Conservation (phyloP, 768 basidiomycete genomes). For the Tremella mesenterica region DNA sequence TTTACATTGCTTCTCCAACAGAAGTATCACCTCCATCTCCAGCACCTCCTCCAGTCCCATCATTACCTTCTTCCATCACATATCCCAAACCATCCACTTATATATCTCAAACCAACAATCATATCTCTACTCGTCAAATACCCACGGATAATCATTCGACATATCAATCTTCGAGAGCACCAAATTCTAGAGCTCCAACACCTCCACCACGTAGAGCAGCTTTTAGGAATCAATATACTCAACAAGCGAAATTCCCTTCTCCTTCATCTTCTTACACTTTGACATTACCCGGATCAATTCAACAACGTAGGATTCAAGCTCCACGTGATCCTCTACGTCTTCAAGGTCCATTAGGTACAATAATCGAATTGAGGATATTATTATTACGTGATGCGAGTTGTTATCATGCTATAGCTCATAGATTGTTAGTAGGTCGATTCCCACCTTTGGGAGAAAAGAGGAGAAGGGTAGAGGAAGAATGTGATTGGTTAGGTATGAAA, state of each 20-base stretch:
- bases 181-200: constrained; percentile 5
- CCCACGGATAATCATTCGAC: not conserved
- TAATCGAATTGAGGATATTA: constrained; percentile 18
- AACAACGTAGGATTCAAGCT: not conserved
- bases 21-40: not conserved
- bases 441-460: constrained; percentile 5
- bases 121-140: not conserved
- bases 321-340: not conserved
- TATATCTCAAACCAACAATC: not conserved
- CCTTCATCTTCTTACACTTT: constrained; percentile 12
- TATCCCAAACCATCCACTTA: too few relatives aligned
- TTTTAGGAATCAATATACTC: constrained; percentile 27
- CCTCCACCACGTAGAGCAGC: constrained; percentile 7
- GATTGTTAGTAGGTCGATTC: constrained; percentile 14
- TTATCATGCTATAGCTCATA: constrained; percentile 16
- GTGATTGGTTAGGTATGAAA: constrained; percentile 25
- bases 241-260: constrained; percentile 8
- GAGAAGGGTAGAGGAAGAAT: constrained; percentile 15
- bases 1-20: constrained; percentile 10
- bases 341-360: not conserved
- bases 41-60: not conserved
- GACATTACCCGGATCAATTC: not conserved
- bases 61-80: too few relatives aligned
- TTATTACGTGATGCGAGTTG: constrained; percentile 18
- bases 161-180: not conserved